These are phyloP conservation scores for Camellia lanceoleosa DNA, from an alignment of 148 eudicot genomes.

Conservation along the genomic window DNA sequence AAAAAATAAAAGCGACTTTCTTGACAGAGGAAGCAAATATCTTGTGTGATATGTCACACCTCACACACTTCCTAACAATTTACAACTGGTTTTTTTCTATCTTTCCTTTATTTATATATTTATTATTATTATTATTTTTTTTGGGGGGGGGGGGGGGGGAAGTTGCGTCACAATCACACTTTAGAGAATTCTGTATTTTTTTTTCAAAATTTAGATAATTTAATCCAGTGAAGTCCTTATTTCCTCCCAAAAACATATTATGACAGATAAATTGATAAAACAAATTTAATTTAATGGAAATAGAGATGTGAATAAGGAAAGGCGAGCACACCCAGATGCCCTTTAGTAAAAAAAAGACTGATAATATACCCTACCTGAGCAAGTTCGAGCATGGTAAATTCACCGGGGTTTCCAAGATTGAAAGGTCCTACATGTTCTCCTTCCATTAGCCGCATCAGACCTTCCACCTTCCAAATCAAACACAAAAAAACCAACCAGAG, in stretches of 20 bases:
- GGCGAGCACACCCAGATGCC: not conserved
- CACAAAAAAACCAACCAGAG: not conserved
- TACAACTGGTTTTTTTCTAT: no score
- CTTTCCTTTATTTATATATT: no score
- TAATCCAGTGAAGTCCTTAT: not conserved
- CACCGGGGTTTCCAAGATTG: conserved; percentile 96
- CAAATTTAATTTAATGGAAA: not conserved
- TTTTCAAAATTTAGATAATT: not conserved
- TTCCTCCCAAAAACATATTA: not conserved
- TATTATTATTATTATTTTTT: no score
- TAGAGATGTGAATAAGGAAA: not conserved
- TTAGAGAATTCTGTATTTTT: not conserved
- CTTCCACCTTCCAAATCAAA: conserved; percentile 63
- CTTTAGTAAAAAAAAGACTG: not conserved
- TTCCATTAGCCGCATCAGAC: conserved; percentile 92
- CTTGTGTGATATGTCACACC: not conserved
- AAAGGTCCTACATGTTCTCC: conserved; percentile 98
- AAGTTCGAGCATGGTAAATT: conserved; percentile 99
- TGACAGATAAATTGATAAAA: not conserved
- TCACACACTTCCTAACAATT: no score
- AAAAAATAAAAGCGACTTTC: not conserved
- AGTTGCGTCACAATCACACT: no score
- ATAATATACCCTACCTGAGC: conserved; percentile 56
- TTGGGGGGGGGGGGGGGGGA: no score
- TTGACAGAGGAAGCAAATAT: not conserved